Conservation (phyloP, 1,284 basidiomycete genomes). For the Athelia sp. region DNA sequence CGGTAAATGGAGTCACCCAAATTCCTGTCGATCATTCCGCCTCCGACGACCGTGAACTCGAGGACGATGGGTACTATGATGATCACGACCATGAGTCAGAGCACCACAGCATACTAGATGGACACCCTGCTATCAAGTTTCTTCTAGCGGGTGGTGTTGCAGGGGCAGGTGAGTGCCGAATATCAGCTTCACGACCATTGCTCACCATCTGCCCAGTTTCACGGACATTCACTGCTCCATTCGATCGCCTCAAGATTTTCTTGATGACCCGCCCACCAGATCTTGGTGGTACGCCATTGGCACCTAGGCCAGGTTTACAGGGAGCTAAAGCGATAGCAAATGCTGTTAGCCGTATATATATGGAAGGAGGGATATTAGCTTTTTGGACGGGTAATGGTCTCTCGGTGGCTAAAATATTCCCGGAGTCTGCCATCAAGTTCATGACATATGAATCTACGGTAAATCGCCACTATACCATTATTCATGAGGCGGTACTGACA, state of each 20-base stretch:
- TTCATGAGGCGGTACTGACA: constrained; percentile 11
- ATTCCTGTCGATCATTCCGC: constrained; percentile 33
- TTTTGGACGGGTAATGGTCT: constrained; percentile 93
- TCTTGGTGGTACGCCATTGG: constrained; percentile 47
- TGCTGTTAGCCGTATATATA: constrained; percentile 78
- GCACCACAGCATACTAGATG: constrained; percentile 60
- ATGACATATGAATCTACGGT: constrained; percentile 91
- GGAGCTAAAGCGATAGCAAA: constrained; percentile 68
- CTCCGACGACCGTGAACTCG: constrained; percentile 32
- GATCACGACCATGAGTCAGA: constrained; percentile 65
- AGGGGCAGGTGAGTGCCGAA: constrained; percentile 67
- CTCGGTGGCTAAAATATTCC: constrained; percentile 90
- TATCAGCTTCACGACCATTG: constrained; percentile 2
- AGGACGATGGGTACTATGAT: constrained; percentile 39
- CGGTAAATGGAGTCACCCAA: constrained; percentile 9
- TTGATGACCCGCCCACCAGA: constrained; percentile 85
- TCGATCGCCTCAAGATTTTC: constrained; percentile 96
- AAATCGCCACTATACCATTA: constrained; percentile 21
- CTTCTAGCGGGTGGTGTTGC: constrained; percentile 92
- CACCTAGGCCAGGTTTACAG: constrained; percentile 39
- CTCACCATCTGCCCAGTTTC: constrained; percentile 57
- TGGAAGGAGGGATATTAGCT: constrained; percentile 81
- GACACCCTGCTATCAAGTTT: constrained; percentile 80
- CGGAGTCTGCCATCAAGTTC: constrained; percentile 98
- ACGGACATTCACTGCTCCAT: constrained; percentile 93